Conservation (phyloP, 2,329 filamentous ascomycete species). For the Alternaria sp. region DNA sequence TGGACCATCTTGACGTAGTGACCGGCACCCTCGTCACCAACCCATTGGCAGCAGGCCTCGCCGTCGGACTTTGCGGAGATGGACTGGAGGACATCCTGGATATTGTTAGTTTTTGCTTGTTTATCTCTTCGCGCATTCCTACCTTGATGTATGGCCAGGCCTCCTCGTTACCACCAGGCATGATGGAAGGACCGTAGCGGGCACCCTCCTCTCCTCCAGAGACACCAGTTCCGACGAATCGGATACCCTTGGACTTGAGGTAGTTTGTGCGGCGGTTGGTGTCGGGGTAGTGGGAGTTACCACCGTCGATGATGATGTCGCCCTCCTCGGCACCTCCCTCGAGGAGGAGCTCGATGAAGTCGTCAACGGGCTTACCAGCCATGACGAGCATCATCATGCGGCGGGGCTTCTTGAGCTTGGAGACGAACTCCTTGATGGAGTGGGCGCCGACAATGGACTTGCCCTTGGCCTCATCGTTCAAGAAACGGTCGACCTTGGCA, state of each 20-base stretch:
- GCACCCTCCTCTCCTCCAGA: slow-evolving; percentile 99
- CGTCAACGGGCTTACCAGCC: slow-evolving; percentile 96
- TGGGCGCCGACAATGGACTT: slow-evolving; percentile 95
- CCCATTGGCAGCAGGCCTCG: slow-evolving; percentile 99
- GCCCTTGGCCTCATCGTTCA: slow-evolving; percentile 74
- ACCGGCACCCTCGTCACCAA: slow-evolving; percentile 98
- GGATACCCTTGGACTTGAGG: slow-evolving; percentile 83
- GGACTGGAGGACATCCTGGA: slow-evolving; percentile 88
- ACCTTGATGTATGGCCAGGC: slow-evolving; percentile 94
- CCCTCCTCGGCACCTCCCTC: slow-evolving; percentile 56
- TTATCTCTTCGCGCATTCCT: neutral
- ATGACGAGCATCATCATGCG: slow-evolving; percentile 99
- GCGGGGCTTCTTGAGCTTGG: slow-evolving; percentile 96
- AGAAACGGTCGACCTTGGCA: slow-evolving; percentile 94
- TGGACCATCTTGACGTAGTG: slow-evolving; percentile 99
- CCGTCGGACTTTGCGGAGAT: slow-evolving; percentile 97
- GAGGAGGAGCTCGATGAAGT: slow-evolving; percentile 96
- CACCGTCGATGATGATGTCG: slow-evolving; percentile 99
- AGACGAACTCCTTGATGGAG: slow-evolving; percentile 90
- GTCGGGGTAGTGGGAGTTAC: slow-evolving; percentile 99
- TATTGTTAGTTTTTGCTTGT: slow-evolving; percentile 22
- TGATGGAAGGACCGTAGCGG: slow-evolving; percentile 93
- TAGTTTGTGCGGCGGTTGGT: slow-evolving; percentile 96
- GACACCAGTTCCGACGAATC: slow-evolving; percentile 95
- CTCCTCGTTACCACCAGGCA: slow-evolving; percentile 98